Evolutionary conservation across 2,329 filamentous ascomycete species (phyloP), one percentile per base, ranked within the genome.

Genomic region (Pestalotiopsis sp.): DNA sequence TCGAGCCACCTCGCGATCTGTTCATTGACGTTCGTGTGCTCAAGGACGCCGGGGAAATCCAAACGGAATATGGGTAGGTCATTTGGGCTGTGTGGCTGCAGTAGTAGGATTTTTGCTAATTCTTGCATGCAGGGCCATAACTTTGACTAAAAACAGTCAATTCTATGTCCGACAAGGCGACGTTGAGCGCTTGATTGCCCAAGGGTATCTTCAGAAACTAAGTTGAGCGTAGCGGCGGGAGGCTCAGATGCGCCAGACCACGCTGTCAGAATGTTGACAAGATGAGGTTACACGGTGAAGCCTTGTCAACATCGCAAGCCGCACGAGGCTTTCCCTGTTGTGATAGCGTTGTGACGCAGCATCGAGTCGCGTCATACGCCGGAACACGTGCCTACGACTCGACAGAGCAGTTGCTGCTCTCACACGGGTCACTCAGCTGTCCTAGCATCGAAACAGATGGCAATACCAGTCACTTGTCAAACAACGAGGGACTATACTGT

Each of bases 21-120:
- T 99, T 98, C 80, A 97, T 99, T 75, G 96, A 99, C 80, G 96
- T 99, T 45, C 87, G 96, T 61, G 96, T 99, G 63, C 83, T 99
- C 72, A 98, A 96, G 79, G 96, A 99, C 83, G 96, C 95, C 1
- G 96, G 97, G 4, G 96, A 99, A 84, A 98, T 99, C 72, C 95
- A 99, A 83, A 99, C 96, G 0, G 97, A 99, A 85, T 99, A 99
- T 78, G 96, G 96, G 92, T 97, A 86, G 80, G 91, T 49, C 67
- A 31, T 58, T 27, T 31, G 9, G 45, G 45, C 7, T 20, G 20
- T 7, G 45, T n/a, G 6, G 3, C 6, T 52, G 7, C 20, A 52
- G 3, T 23, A 4, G 13, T 17, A 6, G 17, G 1, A 69, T 61
- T 11, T 58, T 2, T 27, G 38, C 68, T 67, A n/a, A 56, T 36